Conservation (phyloP, 2,329 filamentous ascomycete species). For the Diaporthe ilicicola region DNA sequence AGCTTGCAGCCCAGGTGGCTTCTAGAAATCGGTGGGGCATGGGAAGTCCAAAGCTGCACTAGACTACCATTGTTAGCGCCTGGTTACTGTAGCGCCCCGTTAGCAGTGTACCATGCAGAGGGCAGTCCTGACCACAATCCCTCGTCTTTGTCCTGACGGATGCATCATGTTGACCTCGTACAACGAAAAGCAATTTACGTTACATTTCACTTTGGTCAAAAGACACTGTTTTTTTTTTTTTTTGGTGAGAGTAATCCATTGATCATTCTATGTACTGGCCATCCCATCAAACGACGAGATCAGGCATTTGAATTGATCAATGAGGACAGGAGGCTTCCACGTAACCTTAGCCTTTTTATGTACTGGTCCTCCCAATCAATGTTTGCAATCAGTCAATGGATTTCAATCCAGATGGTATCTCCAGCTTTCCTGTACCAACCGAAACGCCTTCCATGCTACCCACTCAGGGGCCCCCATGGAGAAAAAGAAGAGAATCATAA, state of each 20-base stretch:
- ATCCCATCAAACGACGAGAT: not conserved
- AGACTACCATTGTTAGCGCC: not conserved
- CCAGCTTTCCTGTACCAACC: slow-evolving; percentile 21
- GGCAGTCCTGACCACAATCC: not conserved
- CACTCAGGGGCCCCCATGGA: slow-evolving; percentile 25
- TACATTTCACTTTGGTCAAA: not conserved
- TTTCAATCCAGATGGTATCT: slow-evolving; percentile 28
- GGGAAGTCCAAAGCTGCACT: not conserved
- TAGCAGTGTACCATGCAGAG: not conserved
- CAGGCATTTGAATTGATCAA: not conserved
- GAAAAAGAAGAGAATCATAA: slow-evolving; percentile 32
- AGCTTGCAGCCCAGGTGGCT: slow-evolving; percentile 20
- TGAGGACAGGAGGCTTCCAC: not conserved
- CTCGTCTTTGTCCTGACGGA: not conserved
- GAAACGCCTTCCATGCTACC: slow-evolving; percentile 28
- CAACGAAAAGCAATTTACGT: not conserved
- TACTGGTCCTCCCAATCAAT: not conserved
- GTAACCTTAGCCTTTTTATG: not conserved
- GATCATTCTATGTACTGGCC: slow-evolving; percentile 24
- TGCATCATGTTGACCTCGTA: not conserved
- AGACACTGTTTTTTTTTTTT: not conserved
- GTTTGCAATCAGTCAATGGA: slow-evolving; percentile 12
- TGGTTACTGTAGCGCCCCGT: not conserved
- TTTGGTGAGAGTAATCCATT: slow-evolving; percentile 14
- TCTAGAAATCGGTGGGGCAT: slow-evolving; percentile 6